Percentiles rank a stretch among this genome's conserved stretches.
phyloP scores from a whole-genome alignment of 495 filamentous ascomycete genomes.

The Penicillium lividum region DNA sequence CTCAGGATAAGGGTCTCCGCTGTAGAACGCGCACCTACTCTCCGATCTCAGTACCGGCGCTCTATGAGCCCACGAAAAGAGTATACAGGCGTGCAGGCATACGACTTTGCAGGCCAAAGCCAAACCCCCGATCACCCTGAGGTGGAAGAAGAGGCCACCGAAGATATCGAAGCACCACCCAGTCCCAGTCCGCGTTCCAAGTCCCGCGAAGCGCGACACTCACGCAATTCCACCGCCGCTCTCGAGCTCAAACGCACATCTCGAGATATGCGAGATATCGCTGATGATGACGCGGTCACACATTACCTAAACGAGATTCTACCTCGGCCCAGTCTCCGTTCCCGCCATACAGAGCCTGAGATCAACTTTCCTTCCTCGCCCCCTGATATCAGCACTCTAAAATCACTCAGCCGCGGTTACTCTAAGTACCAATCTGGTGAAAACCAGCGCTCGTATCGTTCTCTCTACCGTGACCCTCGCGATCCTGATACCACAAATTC shows the following conservation, averaged over 20 bases:
- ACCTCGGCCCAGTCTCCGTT: conserved; percentile 18
- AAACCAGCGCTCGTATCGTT: conserved; percentile 30
- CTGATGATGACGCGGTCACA: conserved; percentile 35
- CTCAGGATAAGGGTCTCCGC: conserved; percentile 31
- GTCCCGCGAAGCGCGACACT: conserved; percentile 23
- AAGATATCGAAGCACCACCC: conserved; percentile 38
- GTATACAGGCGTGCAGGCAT: conserved; percentile 34
- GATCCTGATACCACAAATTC: conserved; percentile 12
- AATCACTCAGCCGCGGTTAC: conserved; percentile 24
- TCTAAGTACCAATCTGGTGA: conserved; percentile 26
- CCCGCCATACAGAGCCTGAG: conserved; percentile 15
- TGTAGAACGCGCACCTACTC: conserved; percentile 30
- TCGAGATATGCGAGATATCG: conserved; percentile 18
- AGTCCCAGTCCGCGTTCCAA: conserved; percentile 47
- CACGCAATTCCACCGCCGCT: conserved; percentile 26
- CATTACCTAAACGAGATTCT: conserved; percentile 35
- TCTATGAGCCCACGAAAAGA: conserved; percentile 38
- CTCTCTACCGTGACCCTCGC: conserved; percentile 21
- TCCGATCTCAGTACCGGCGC: conserved; percentile 25
- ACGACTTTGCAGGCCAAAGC: conserved; percentile 33
- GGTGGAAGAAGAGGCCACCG: conserved; percentile 33
- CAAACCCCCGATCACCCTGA: conserved; percentile 18
- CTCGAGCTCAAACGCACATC: conserved; percentile 30
- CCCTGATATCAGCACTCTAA: conserved; percentile 29
- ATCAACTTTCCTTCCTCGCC: conserved; percentile 36